These are phyloP conservation scores for Lenwebbia sp. DNA, from an alignment of 345 rosid genomes.

Conservation along the genomic window DNA sequence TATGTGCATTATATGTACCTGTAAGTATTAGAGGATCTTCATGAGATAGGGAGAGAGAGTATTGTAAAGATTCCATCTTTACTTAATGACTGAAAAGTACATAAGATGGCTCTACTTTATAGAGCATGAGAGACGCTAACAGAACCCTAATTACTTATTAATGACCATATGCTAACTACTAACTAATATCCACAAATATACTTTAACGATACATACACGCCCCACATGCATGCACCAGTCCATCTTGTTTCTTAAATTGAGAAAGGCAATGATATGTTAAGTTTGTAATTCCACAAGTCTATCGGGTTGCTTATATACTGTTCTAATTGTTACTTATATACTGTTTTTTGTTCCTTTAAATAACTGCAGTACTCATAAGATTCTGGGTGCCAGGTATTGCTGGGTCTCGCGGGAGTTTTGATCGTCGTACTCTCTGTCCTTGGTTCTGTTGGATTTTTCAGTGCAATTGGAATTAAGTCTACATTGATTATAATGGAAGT, in stretches of 20 bases:
- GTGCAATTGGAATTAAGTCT: conserved; percentile 83
- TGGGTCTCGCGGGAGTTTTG: conserved; percentile 90
- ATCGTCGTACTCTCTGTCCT: conserved; percentile 95
- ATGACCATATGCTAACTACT: background rate
- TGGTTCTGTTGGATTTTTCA: conserved; percentile 89
- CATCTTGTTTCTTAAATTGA: background rate
- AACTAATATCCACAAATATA: background rate
- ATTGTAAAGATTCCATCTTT: background rate
- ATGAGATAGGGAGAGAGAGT: background rate
- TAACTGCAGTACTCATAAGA: background rate
- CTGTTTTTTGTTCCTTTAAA: background rate
- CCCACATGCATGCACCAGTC: background rate
- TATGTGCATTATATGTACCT: background rate
- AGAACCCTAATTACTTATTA: no score
- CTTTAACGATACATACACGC: background rate
- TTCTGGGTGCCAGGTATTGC: conserved; percentile 48
- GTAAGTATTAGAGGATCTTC: background rate
- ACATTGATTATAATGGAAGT: conserved; percentile 98
- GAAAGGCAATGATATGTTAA: background rate
- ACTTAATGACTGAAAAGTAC: background rate
- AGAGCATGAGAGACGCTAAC: background rate
- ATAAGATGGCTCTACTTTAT: background rate
- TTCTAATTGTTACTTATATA: background rate
- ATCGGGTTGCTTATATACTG: background rate
- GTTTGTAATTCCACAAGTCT: background rate